A percentile compares a stretch with the other conserved stretches of the same genome.
Conservation (phyloP, 805 yeast species). For the Kuraishia floccosa region DNA sequence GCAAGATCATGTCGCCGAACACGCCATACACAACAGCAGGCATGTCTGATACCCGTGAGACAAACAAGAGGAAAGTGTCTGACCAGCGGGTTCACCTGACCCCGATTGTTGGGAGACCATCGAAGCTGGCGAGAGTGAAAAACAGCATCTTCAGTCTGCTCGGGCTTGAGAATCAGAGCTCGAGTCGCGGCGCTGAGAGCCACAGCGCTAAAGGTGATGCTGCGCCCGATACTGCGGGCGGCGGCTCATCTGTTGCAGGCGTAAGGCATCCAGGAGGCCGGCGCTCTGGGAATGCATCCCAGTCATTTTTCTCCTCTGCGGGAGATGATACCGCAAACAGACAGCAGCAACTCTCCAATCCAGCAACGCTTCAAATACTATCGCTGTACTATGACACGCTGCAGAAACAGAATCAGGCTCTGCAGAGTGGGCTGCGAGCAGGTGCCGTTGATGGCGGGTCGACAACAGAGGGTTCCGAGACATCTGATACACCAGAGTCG, state of each 20-base stretch:
- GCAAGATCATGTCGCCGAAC: no score
- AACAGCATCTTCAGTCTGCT: conserved; percentile 5
- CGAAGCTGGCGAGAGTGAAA: conserved; percentile 9
- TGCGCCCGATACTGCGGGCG: background rate
- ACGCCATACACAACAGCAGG: background rate
- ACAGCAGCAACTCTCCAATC: background rate
- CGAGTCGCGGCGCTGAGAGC: no score
- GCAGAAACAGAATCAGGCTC: background rate
- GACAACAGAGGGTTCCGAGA: no score
- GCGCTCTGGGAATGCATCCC: background rate
- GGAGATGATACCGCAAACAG: background rate
- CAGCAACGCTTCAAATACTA: background rate
- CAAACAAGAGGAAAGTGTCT: conserved; percentile 3
- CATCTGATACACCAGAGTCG: background rate
- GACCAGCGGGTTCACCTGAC: no score
- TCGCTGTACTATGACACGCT: conserved; percentile 1
- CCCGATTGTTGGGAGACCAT: conserved; percentile 4
- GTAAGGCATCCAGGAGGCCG: background rate
- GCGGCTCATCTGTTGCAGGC: background rate
- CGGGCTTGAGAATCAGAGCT: conserved; percentile 1
- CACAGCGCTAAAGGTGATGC: background rate
- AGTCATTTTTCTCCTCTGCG: background rate
- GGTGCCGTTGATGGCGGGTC: no score
- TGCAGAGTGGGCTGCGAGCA: background rate
- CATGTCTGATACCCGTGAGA: conserved; percentile 4